Conservation (phyloP, 2,329 filamentous ascomycete species). For the Thermothelomyces thermophilus region DNA sequence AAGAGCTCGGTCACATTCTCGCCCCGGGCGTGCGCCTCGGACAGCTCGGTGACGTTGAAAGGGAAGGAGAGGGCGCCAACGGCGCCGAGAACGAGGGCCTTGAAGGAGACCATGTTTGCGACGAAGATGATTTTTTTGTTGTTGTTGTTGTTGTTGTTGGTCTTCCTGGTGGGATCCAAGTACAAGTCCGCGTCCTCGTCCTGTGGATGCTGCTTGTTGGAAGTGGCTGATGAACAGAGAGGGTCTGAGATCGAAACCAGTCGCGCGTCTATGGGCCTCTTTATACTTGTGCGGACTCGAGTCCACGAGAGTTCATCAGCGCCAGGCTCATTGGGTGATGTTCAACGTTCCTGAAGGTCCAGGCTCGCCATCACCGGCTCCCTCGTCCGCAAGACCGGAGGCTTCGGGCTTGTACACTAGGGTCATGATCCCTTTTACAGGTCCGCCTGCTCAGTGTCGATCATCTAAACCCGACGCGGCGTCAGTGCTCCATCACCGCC, state of each 20-base stretch:
- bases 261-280: too few relatives aligned
- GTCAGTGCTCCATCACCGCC: neutral
- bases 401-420: neutral
- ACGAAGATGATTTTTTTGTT: neutral
- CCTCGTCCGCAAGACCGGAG: too few relatives aligned
- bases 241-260: too few relatives aligned
- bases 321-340: too few relatives aligned
- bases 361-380: too few relatives aligned
- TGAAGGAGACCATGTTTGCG: conserved; percentile 19
- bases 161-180: too few relatives aligned
- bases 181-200: too few relatives aligned
- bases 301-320: too few relatives aligned
- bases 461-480: neutral
- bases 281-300: too few relatives aligned
- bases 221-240: too few relatives aligned
- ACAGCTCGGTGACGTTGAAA: conserved; percentile 16
- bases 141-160: neutral
- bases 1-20: conserved; percentile 5
- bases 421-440: neutral
- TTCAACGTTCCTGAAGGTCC: too few relatives aligned
- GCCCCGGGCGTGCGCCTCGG: neutral
- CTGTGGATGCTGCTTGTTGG: too few relatives aligned
- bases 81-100: conserved; percentile 14
- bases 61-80: conserved; percentile 11
- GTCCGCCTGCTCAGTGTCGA: neutral